phyloP scores from a whole-genome alignment of 495 filamentous ascomycete species.

The Aspergillus kassunensis region DNA sequence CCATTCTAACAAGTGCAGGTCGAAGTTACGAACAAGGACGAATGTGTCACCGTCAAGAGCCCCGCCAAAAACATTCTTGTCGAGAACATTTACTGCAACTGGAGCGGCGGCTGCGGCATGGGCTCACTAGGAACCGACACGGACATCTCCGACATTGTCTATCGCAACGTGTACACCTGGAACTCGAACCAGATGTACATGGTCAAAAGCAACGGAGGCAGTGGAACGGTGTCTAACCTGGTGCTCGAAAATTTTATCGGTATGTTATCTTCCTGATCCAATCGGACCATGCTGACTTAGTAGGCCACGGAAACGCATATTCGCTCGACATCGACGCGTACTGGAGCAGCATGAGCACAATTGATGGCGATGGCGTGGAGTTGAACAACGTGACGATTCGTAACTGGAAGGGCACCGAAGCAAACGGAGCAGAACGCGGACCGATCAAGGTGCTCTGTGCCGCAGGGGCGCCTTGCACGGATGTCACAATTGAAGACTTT shows the following conservation, averaged over 20 bases:
- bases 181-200: conserved; percentile 59
- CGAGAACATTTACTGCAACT: conserved; percentile 57
- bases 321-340: conserved; percentile 52
- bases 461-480: conserved; percentile 47
- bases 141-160: conserved; percentile 45
- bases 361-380: conserved; percentile 45
- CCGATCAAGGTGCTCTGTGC: conserved; percentile 49
- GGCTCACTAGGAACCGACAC: conserved; percentile 40
- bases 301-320: conserved; percentile 49
- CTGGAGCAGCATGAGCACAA: conserved; percentile 41
- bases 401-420: conserved; percentile 55
- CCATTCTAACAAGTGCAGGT: conserved; percentile 29
- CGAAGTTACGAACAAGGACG: conserved; percentile 53
- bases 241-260: conserved; percentile 47
- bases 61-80: conserved; percentile 48
- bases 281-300: not conserved
- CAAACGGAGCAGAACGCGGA: conserved; percentile 45
- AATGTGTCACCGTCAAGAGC: conserved; percentile 52
- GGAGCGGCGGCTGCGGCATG: conserved; percentile 51
- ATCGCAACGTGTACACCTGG: conserved; percentile 50
- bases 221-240: conserved; percentile 43
- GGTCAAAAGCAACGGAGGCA: conserved; percentile 59
- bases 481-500: conserved; percentile 50
- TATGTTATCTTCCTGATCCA: conserved; percentile 16
- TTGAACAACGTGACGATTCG: conserved; percentile 48